phyloP scores from a whole-genome alignment of 306 rosid genomes.

The Malus orientalis region DNA sequence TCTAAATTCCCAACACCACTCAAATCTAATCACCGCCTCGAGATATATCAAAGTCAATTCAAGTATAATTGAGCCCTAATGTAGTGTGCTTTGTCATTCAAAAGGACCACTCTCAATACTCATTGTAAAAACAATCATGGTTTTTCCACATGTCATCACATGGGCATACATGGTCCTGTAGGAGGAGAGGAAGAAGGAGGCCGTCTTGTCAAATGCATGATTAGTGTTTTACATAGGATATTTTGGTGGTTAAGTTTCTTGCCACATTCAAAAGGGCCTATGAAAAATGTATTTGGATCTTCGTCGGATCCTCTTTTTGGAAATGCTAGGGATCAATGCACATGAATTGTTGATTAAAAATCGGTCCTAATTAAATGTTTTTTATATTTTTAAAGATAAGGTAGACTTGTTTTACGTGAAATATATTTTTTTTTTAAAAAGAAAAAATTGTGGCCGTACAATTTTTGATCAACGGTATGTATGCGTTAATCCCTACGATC shows the following conservation, averaged over 20 bases:
- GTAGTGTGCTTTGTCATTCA: not conserved
- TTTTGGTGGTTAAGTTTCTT: not conserved
- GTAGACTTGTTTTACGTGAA: too few relatives aligned
- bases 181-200: not conserved
- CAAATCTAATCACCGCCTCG: not conserved
- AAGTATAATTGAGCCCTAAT: conserved; percentile 19
- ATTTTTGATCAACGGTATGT: too few relatives aligned
- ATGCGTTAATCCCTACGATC: too few relatives aligned
- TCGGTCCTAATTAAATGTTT: too few relatives aligned
- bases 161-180: conserved; percentile 65
- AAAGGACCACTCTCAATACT: conserved; percentile 43
- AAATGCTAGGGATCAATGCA: too few relatives aligned
- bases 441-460: too few relatives aligned
- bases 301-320: too few relatives aligned
- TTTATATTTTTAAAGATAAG: too few relatives aligned
- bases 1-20: conserved; percentile 2
- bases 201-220: conserved; percentile 37
- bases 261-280: not conserved
- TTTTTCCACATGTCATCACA: conserved; percentile 46
- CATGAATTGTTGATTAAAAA: too few relatives aligned
- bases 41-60: conserved; percentile 13
- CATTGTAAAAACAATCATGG: not conserved
- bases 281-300: not conserved
- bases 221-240: not conserved
- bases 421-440: too few relatives aligned